Evolutionary conservation across 2,329 filamentous ascomycete genomes (phyloP).

Genomic region (Colletotrichum sp.): DNA sequence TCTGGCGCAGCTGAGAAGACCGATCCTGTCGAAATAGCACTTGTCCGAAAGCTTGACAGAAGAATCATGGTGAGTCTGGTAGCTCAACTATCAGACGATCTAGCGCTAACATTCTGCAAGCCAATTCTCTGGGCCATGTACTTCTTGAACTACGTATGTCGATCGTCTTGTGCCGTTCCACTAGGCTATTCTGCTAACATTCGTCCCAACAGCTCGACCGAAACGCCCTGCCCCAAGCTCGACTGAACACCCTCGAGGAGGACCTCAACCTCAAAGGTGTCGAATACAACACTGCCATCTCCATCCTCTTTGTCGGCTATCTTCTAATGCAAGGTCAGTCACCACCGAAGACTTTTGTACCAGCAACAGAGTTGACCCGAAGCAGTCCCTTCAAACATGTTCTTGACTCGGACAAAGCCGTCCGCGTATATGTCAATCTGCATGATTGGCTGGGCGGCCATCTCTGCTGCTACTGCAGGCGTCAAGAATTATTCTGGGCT

Average conservation of each 20-base stretch:
- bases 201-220: slow-evolving; percentile 18
- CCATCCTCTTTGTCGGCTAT: slow-evolving; percentile 30
- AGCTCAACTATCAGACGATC: neutral
- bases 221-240: slow-evolving; percentile 26
- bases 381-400: slow-evolving; percentile 43
- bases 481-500: slow-evolving; percentile 8
- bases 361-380: neutral
- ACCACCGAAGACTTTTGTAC: neutral
- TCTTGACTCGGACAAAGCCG: slow-evolving; percentile 45
- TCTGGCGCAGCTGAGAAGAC: slow-evolving; percentile 29
- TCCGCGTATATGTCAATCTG: slow-evolving; percentile 44
- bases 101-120: slow-evolving; percentile 1
- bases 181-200: neutral
- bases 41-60: slow-evolving; percentile 27
- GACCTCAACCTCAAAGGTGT: slow-evolving; percentile 24
- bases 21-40: slow-evolving; percentile 26
- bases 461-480: slow-evolving; percentile 27
- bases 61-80: slow-evolving; percentile 26
- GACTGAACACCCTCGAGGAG: slow-evolving; percentile 24
- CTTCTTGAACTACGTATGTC: slow-evolving; percentile 23
- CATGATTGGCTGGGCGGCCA: slow-evolving; percentile 45
- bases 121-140: slow-evolving; percentile 28
- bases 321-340: slow-evolving; percentile 41
- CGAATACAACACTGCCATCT: slow-evolving; percentile 26
- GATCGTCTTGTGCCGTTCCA: no score